Evolutionary conservation across 495 filamentous ascomycete genomes (phyloP).

Genomic region (Ramalina peruviana): DNA sequence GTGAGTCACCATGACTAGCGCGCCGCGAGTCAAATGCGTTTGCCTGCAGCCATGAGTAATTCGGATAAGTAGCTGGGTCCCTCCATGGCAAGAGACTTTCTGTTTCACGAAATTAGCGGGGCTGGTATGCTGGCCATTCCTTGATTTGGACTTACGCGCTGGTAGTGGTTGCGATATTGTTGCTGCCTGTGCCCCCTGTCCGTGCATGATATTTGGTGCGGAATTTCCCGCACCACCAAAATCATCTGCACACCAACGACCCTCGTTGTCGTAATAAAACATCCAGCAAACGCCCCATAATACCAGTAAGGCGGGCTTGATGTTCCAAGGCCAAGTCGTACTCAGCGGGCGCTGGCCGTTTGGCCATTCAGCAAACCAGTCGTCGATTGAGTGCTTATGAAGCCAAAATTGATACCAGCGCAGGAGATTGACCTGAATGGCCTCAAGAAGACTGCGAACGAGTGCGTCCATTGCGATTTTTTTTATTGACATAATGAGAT

Average conservation of each 20-base stretch:
- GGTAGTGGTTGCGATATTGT: slow-evolving; percentile 1
- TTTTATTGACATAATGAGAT: slow-evolving; percentile 13
- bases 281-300: slow-evolving; percentile 45
- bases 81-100: slow-evolving; percentile 3
- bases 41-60: slow-evolving; percentile 10
- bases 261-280: slow-evolving; percentile 24
- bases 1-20: slow-evolving; percentile 16
- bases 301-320: slow-evolving; percentile 34
- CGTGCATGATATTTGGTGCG: background rate
- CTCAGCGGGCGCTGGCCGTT: slow-evolving; percentile 28
- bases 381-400: slow-evolving; percentile 10
- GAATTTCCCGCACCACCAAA: background rate
- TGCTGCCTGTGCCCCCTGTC: background rate
- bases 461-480: slow-evolving; percentile 11
- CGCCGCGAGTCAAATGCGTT: slow-evolving; percentile 1
- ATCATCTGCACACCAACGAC: background rate
- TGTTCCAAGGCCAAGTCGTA: slow-evolving; percentile 40
- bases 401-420: slow-evolving; percentile 17
- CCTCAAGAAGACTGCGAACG: slow-evolving; percentile 3
- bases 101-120: background rate
- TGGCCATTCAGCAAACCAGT: slow-evolving; percentile 22
- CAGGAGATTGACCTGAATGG: slow-evolving; percentile 6
- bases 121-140: background rate
- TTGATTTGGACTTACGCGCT: background rate
- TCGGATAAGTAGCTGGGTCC: slow-evolving; percentile 4